A percentile compares a stretch with the other conserved stretches of the same genome.
Evolutionary conservation across 768 basidiomycete species (phyloP).

Genomic region (Cystobasidium ongulense): DNA sequence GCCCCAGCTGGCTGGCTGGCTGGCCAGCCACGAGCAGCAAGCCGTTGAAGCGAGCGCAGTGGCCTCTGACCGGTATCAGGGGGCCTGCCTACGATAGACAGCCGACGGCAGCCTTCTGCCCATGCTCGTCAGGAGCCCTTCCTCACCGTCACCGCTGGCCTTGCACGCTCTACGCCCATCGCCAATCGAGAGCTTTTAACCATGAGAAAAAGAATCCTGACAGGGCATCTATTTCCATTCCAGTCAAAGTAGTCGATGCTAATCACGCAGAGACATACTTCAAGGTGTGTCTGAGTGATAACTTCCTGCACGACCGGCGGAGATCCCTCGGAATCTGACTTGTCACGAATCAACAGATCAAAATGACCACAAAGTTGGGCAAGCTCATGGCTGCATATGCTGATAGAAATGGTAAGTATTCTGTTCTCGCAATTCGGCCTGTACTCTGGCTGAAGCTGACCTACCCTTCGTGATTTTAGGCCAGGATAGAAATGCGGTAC

Average conservation of each 20-base stretch:
- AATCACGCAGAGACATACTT: conserved; percentile 34
- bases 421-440: not conserved
- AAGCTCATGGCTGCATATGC: conserved; percentile 36
- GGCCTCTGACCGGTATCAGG: too few species aligned
- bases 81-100: too few species aligned
- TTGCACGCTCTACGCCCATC: not conserved
- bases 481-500: conserved; percentile 26
- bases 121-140: too few species aligned
- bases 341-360: conserved; percentile 13
- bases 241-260: conserved; percentile 35
- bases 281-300: conserved; percentile 25
- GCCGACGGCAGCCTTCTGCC: too few species aligned
- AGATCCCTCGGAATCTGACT: too few species aligned
- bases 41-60: too few species aligned
- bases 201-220: not conserved
- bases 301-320: too few species aligned
- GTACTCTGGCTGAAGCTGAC: not conserved
- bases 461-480: conserved; percentile 7
- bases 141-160: too few species aligned
- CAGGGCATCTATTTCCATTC: not conserved
- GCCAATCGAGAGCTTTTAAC: not conserved
- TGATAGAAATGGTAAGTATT: conserved; percentile 28
- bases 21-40: too few species aligned
- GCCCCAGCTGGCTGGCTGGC: too few species aligned
- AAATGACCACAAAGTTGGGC: conserved; percentile 35